Evolutionary conservation across 2,329 filamentous ascomycete species (phyloP), one percentile per base, ranked within the genome.

Genomic region (Trichoderma citrinoviride): DNA sequence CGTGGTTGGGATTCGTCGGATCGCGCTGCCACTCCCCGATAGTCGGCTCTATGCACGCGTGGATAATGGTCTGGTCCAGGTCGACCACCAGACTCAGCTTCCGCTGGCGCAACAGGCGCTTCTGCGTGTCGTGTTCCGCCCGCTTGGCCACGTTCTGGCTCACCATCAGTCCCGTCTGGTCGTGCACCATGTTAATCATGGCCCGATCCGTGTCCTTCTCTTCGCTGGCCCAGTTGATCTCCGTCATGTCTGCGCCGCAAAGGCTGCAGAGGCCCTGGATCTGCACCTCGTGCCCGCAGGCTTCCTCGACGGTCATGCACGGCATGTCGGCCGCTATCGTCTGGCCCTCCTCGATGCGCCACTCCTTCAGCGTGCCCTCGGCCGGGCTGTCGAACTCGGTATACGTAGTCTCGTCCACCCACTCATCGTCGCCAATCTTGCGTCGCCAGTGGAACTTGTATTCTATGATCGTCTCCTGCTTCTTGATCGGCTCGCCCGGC

Each of bases 41-140:
- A 0, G 95, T 99, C 7, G 93, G 94, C 71, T 99, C 95, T 72
- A 98, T 96, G 67, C 93, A 97, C 27, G 95, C 95, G 77, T 99
- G 95, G 70, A 99, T 99, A 72, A 99, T 95, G 65, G 95, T 99
- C 80, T 98, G 94, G 75, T 99, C 95, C 62, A 99, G 83, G 82
- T 99, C 95, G 71, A 99, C 95, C 27, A 99, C 95, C 50, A 99
- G 83, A 52, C 91, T 96, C 50, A 99, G 84, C 79, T 96, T 97
- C 70, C 90, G 87, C 67, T 90, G 86, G 66, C 88, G 84, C 49
- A 99, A 81, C 47, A 99, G 82, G 21, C 94, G 88, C 67, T 88
- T 86, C 80, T 97, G 96, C 15, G 92, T 85, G 71, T 96, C 90
- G 74, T 93, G 88, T 77, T 98, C 94, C 65, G 91, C 89, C 69